Base-by-base conservation (phyloP, 1,284 basidiomycete genomes). In the Polyporus tsugae region DNA sequence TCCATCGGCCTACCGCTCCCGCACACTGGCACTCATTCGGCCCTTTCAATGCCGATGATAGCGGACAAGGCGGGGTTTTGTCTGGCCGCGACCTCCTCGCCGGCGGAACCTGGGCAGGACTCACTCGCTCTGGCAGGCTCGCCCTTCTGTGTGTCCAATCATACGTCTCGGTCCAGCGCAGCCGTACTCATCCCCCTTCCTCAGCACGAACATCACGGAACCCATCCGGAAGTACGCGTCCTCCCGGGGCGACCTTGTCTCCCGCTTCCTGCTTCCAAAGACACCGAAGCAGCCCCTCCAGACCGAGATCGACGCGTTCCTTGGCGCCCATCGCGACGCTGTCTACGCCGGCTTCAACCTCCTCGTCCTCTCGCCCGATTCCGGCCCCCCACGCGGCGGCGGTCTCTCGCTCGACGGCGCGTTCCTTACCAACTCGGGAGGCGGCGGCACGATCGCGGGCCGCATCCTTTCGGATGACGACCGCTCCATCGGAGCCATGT, bases 191-290 rank as follows among this genome's bases (percentile, higher is more conserved):
- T 42, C 36, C n/a, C 1, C 60, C 38, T 25, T 53, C 64, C 68
- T 52, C 78, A 93, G 91, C 76, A 95, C 93, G 39, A 95, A 95
- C 81, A 93, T 95, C 77, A 92, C 91, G 58, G 92, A 95, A 78
- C 82, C 85, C 25, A 68, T 76, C 52, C 78, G 75, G 69, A 74
- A 79, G 66, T 87, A 85, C 73, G 72, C 76, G 65, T 85, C 86
- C 35, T 92, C 93, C 72, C 85, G 93, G 70, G 93, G 93, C 53
- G 81, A 82, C 63, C 84, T 95, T 70, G 82, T 88, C 61, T 86
- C 90, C 15, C 86, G 87, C 22, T 94, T 92, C 75, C 85, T 94
- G 73, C 80, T 85, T 75, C 86, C 86, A 73, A 80, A 84, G 76
- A 80, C 83, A 70, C 78, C 81, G 67, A 74, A 78, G 62, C 76